Evolutionary conservation across 768 basidiomycete genomes (phyloP), one percentile per base, ranked within the genome.

Genomic region (Saitozyma podzolica): DNA sequence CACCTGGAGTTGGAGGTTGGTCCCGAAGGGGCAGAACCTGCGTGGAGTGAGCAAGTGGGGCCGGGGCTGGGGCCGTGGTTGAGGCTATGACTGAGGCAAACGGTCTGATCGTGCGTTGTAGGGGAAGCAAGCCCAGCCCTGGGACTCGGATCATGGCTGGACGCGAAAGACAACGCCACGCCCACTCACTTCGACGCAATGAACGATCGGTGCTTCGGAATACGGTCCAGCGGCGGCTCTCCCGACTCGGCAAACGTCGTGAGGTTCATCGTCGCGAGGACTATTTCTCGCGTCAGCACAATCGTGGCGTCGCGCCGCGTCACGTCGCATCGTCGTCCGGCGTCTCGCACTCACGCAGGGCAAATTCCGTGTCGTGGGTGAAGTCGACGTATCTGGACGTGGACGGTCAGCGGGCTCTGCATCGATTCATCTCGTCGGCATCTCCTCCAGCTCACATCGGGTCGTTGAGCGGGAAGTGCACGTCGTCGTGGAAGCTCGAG

Each of bases 21-120:
- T 89, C 0, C 87, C 88, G 78, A 96, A 96, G 0, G 92, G 92
- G 17, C 89, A 87, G 45, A 92, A 82, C 50, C 75, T 78, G 62
- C 11, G 41, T 40, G 2, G n/a, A 9, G 29, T 52, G 14, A 45
- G 42, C 13, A n/a, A 40, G 51, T 13, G 45, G 17, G 16, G 9
- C 41, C 20, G 19, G 20, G 41, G 47, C 9, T 19, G 14, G 5
- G 29, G 29, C 29, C 2, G 29, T 29, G 5, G 29, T 29, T 29
- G 29, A 29, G 5, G 29, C 29, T 29, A 29, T 29, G 5, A 5
- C 29, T 29, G 29, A 29, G 29, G 29, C 29, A 2, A 29, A 29
- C 29, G 29, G 29, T 29, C 29, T 5, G 5, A 29, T 29, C 29
- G 29, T 29, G 29, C 29, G 29, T 29, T 29, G 29, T 5, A 29